phyloP scores from a whole-genome alignment of 345 rosid species.

The Turritis glabra region DNA sequence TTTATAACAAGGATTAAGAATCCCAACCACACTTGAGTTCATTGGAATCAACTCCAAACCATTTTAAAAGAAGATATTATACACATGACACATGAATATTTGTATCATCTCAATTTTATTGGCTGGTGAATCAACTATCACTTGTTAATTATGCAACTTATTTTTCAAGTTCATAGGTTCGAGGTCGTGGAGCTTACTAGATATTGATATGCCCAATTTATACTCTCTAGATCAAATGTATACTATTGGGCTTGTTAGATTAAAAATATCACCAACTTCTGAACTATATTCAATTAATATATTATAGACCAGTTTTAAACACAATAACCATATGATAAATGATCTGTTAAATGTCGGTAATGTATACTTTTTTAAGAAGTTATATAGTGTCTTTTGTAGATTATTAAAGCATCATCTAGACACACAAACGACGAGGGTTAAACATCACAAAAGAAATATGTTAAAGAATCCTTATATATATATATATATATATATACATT shows the following conservation, averaged over 20 bases:
- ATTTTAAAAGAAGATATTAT: conserved; percentile 6
- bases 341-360: background rate
- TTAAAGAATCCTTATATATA: background rate
- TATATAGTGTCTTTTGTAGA: background rate
- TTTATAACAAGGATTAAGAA: background rate
- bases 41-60: conserved; percentile 34
- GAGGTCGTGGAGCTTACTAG: conserved; percentile 17
- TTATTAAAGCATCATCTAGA: background rate
- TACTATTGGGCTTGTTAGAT: conserved; percentile 4
- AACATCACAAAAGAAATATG: background rate
- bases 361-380: too few species aligned
- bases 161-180: conserved; percentile 7
- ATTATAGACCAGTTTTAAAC: background rate
- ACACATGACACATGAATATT: conserved; percentile 25
- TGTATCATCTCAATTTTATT: conserved; percentile 4
- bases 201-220: conserved; percentile 28
- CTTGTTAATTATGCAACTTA: conserved; percentile 11
- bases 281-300: background rate
- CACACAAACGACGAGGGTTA: background rate
- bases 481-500: too few species aligned
- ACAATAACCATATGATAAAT: background rate
- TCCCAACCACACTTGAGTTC: conserved; percentile 34
- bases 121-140: conserved; percentile 11
- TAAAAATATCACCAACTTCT: background rate
- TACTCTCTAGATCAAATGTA: conserved; percentile 20